Percentiles rank a stretch among this genome's conserved stretches.
Evolutionary conservation across 202 grass and related monocot species (phyloP).

Genomic region (Cymbopogon flexuosus): DNA sequence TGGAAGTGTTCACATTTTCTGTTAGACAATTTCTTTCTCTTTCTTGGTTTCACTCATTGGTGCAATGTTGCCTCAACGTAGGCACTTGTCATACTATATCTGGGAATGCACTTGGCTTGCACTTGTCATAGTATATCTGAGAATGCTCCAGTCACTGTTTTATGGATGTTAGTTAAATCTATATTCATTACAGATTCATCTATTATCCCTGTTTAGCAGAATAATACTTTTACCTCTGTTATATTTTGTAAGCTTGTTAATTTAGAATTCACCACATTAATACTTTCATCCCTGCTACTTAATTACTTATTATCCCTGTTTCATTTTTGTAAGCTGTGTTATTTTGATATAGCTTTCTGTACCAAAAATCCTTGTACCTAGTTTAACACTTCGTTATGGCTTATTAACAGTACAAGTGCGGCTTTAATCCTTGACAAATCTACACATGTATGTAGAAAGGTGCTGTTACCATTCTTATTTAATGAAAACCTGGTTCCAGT

Average conservation of each 20-base stretch:
- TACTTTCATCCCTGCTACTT: constrained; percentile 1
- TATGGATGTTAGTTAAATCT: not conserved
- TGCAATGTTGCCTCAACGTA: not conserved
- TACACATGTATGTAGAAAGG: constrained; percentile 7
- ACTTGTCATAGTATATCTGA: not conserved
- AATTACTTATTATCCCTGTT: not conserved
- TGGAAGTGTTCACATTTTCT: constrained; percentile 20
- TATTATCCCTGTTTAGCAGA: constrained; percentile 2
- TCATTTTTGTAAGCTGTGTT: not conserved
- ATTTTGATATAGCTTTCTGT: not conserved
- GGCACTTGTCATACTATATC: constrained; percentile 1
- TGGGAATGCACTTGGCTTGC: not conserved
- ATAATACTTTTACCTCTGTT: not conserved
- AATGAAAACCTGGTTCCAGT: constrained; percentile 48
- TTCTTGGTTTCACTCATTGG: constrained; percentile 4
- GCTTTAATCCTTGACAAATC: constrained; percentile 13
- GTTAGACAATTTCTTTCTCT: constrained; percentile 5
- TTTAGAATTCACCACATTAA: constrained; percentile 5
- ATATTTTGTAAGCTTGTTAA: not conserved
- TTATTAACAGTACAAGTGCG: not conserved
- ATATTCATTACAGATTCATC: constrained; percentile 11
- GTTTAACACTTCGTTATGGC: constrained; percentile 12
- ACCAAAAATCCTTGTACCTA: not conserved
- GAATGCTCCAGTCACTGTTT: not conserved
- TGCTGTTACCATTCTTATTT: constrained; percentile 39